Percentiles rank a stretch among this genome's conserved stretches.
Conservation (phyloP, 768 basidiomycete genomes). For the Auricularia auricula-judae region DNA sequence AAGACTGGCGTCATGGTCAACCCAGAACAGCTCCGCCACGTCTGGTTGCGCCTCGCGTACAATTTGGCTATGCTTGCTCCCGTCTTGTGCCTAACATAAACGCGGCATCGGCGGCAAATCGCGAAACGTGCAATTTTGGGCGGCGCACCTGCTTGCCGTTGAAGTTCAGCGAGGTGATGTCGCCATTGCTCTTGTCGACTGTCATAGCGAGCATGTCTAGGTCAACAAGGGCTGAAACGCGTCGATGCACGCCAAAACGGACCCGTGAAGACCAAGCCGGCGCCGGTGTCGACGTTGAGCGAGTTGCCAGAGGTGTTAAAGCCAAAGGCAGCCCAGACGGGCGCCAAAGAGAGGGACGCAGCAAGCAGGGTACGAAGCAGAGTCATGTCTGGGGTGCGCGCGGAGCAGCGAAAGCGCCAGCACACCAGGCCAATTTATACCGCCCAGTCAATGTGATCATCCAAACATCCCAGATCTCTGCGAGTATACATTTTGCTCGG, state of each 20-base stretch:
- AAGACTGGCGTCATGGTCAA: not conserved
- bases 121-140: constrained; percentile 8
- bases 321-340: constrained; percentile 34
- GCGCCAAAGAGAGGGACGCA: not conserved
- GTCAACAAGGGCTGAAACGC: not conserved
- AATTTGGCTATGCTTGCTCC: not conserved
- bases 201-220: not conserved
- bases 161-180: constrained; percentile 35
- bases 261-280: constrained; percentile 34
- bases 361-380: not conserved
- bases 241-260: constrained; percentile 7
- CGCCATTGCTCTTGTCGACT: constrained; percentile 34
- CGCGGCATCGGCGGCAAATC: no score
- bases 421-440: not conserved
- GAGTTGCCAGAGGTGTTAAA: constrained; percentile 31
- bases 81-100: not conserved
- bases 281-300: constrained; percentile 33
- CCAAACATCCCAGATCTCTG: not conserved
- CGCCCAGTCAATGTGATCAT: not conserved
- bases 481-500: not conserved
- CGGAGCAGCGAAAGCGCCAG: not conserved
- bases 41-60: not conserved
- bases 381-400: not conserved
- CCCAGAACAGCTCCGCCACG: no score
- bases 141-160: constrained; percentile 38